phyloP scores from a whole-genome alignment of 202 grass and related monocot genomes.

The Panicum hallii region DNA sequence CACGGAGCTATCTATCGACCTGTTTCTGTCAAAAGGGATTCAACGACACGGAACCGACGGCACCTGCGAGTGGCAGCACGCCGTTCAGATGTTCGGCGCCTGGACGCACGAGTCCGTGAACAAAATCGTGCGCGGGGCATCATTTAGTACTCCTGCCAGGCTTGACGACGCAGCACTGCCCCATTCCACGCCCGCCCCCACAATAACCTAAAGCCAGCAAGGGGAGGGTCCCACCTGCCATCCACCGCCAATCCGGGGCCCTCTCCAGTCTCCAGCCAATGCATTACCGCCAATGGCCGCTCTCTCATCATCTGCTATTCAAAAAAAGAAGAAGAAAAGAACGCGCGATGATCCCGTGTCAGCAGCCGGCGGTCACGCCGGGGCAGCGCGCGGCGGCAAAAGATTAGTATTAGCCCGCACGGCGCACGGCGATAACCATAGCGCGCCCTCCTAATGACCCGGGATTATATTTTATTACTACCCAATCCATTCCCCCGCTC shows the following conservation, averaged over 20 bases:
- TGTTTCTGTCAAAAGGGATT: not conserved
- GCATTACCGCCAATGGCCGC: too few species aligned
- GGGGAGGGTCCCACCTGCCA: not conserved
- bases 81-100: too few species aligned
- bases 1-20: too few species aligned
- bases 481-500: not conserved
- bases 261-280: too few species aligned
- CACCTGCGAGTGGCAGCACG: too few species aligned
- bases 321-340: not conserved
- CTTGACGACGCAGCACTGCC: not conserved
- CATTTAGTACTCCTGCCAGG: not conserved
- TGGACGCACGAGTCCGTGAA: not conserved
- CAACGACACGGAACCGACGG: not conserved
- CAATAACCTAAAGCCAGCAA: too few species aligned
- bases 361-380: slow-evolving; percentile 23
- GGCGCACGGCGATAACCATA: slow-evolving; percentile 3
- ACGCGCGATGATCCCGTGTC: slow-evolving; percentile 16
- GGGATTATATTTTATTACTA: not conserved
- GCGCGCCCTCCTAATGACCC: slow-evolving; percentile 42
- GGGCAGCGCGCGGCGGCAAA: not conserved
- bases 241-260: not conserved
- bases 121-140: not conserved
- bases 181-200: too few species aligned
- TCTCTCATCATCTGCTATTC: too few species aligned
- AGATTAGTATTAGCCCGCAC: slow-evolving; percentile 29